Evolutionary conservation across 2,329 filamentous ascomycete genomes (phyloP).

Genomic region (Rutstroemia sp.): DNA sequence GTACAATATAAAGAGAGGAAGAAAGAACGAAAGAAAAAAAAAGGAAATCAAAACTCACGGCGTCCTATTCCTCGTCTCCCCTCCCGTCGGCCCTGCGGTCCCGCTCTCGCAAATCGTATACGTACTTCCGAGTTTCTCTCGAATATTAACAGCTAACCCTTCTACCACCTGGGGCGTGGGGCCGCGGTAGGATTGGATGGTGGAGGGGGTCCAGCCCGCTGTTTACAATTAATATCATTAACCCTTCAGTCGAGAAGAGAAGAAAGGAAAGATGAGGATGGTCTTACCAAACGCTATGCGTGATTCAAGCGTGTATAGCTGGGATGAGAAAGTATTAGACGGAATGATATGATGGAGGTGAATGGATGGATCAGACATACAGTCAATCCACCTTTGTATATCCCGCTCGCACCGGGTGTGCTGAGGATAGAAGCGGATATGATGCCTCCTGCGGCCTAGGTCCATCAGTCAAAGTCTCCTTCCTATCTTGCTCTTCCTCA

Average conservation of each 20-base stretch:
- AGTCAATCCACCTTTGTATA: slow-evolving; percentile 57
- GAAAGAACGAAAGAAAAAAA: no score
- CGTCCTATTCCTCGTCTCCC: slow-evolving; percentile 45
- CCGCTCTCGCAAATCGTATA: slow-evolving; percentile 54
- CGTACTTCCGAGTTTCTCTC: slow-evolving; percentile 46
- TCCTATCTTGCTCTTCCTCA: neutral
- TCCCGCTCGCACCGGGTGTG: slow-evolving; percentile 47
- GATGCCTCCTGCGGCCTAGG: slow-evolving; percentile 52
- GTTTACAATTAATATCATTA: neutral
- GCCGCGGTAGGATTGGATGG: slow-evolving; percentile 46
- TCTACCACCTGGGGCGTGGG: slow-evolving; percentile 51
- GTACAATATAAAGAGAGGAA: no score
- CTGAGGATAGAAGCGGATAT: slow-evolving; percentile 52
- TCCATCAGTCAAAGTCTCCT: neutral
- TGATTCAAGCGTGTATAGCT: slow-evolving; percentile 29
- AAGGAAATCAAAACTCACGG: slow-evolving; percentile 42
- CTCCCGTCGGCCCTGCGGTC: slow-evolving; percentile 56
- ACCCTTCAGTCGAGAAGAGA: neutral
- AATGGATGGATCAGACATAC: slow-evolving; percentile 23
- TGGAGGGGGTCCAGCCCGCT: slow-evolving; percentile 51
- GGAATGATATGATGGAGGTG: neutral
- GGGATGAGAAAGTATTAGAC: neutral
- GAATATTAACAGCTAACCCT: slow-evolving; percentile 47
- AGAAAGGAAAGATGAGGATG: neutral
- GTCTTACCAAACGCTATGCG: slow-evolving; percentile 25